These are phyloP conservation scores for Talaromyces albobiverticillius DNA, from an alignment of 2,329 filamentous ascomycete species.

Conservation along the genomic window DNA sequence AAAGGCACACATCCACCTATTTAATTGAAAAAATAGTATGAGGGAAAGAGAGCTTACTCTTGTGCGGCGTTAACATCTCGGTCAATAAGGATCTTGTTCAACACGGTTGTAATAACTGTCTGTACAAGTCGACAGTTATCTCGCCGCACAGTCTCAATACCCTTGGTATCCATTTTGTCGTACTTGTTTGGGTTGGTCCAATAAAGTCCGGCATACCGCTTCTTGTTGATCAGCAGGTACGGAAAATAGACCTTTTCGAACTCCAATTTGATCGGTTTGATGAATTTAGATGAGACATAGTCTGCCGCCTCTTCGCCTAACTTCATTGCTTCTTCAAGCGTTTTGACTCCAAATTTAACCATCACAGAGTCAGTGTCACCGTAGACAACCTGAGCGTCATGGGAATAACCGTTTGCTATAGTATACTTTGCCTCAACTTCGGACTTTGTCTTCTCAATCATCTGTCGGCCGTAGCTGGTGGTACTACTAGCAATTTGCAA, in stretches of 20 bases:
- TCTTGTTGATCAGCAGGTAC: conserved; percentile 99
- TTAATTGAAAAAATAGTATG: not conserved
- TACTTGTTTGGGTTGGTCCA: conserved; percentile 94
- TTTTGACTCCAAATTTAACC: conserved; percentile 94
- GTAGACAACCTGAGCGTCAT: conserved; percentile 96
- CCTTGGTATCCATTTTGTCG: conserved; percentile 99
- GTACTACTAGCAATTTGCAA: conserved; percentile 94
- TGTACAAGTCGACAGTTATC: conserved; percentile 96
- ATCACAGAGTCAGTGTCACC: conserved; percentile 99
- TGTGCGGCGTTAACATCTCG: conserved; percentile 86
- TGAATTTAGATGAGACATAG: conserved; percentile 86
- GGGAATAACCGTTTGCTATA: conserved; percentile 88
- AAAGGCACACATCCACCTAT: not conserved
- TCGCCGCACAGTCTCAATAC: conserved; percentile 95
- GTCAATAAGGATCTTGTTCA: conserved; percentile 94
- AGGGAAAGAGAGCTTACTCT: conserved; percentile 63
- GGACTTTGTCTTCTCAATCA: conserved; percentile 98
- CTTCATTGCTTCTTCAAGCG: conserved; percentile 86
- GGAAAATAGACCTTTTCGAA: conserved; percentile 99
- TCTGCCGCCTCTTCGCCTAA: conserved; percentile 89
- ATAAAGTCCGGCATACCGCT: conserved; percentile 95
- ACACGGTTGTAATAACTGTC: conserved; percentile 93
- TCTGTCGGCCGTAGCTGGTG: conserved; percentile 93
- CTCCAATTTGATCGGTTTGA: conserved; percentile 96
- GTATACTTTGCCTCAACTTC: conserved; percentile 89